These are phyloP conservation scores for Cutaneotrichosporon mucoides DNA, from an alignment of 1,284 basidiomycete species.

Conservation along the genomic window DNA sequence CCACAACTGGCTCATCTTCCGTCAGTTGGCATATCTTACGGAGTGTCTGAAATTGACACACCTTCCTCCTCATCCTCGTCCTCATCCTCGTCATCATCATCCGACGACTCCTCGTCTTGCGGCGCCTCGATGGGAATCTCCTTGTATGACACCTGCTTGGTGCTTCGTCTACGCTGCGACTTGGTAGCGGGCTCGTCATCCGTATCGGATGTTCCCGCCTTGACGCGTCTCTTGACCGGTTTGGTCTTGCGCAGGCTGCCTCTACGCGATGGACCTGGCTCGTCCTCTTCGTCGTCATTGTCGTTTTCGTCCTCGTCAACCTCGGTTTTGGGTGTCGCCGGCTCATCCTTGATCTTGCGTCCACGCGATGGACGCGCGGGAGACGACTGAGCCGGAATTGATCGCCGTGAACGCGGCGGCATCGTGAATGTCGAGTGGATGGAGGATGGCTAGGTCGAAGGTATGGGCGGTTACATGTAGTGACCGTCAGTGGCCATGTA, in stretches of 20 bases:
- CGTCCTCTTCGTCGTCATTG: slow-evolving; percentile 17
- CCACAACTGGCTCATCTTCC: slow-evolving; percentile 15
- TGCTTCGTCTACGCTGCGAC: slow-evolving; percentile 15
- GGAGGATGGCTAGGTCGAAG: no score
- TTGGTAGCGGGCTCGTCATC: slow-evolving; percentile 17
- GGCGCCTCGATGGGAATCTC: slow-evolving; percentile 22
- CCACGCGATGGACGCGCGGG: slow-evolving; percentile 6
- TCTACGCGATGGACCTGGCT: slow-evolving; percentile 3
- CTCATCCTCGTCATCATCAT: slow-evolving; percentile 16
- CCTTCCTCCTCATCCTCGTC: slow-evolving; percentile 15
- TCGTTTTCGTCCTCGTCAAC: slow-evolving; percentile 13
- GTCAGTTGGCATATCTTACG: not conserved
- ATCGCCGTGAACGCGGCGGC: slow-evolving; percentile 15
- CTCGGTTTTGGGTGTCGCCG: slow-evolving; percentile 1
- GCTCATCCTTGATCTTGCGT: slow-evolving; percentile 16
- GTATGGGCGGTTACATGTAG: no score
- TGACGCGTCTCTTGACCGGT: not conserved
- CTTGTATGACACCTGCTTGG: slow-evolving; percentile 26
- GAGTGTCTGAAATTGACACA: not conserved
- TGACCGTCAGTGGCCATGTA: no score
- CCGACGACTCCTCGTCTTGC: slow-evolving; percentile 14
- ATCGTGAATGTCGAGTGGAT: slow-evolving; percentile 4
- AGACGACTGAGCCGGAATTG: slow-evolving; percentile 7
- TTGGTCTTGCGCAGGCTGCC: slow-evolving; percentile 12
- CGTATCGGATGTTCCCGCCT: slow-evolving; percentile 11